Evolutionary conservation across 106 monocot species (phyloP), one percentile per base, ranked within the genome.

Genomic region (Dendrobium officinale): DNA sequence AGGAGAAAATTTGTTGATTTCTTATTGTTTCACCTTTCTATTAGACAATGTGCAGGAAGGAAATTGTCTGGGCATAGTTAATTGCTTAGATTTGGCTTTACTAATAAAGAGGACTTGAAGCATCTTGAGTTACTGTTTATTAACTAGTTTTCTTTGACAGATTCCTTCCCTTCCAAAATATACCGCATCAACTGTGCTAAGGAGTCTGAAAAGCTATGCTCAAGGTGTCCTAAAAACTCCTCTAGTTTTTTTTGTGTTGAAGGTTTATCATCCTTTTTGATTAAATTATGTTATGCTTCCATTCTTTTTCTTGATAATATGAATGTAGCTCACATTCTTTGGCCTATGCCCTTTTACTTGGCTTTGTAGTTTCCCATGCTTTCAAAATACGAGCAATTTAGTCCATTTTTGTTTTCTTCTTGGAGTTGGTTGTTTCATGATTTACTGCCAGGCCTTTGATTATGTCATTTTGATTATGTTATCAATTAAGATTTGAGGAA

Each of bases 131-230:
- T 29, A 31, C 4, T 18, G 8, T 40, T 59, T 4, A 78, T 78
- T 56, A 59, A 59, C 40, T 59, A 17, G 0, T 77, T 81, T 58
- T 72, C 4, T 80, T 4, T 75, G 2, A 78, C 88, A 99, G 99
- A 88, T 93, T 72, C 86, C 87, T 58, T 4, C 80, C 77, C 93
- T 99, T 55, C 95, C 99, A 45, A 99, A 95, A 82, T 99, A 95
- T 87, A 88, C 90, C 72, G 93, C 99, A 44, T 70, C 88, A 73
- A 77, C 86, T 82, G 91, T 88, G 74, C 92, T 92, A 70, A 89
- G 95, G 81, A 99, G 90, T 85, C 55, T 99, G 55, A 99, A 91
- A 48, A 91, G 77, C 75, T 79, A 95, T 67, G 79, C 88, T 76
- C 98, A n/a, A 95, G 98, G 98, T 93, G 79, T 16, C 45, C 27